phyloP scores from a whole-genome alignment of 108 stramenopile genomes.

The Skeletonema grethae region DNA sequence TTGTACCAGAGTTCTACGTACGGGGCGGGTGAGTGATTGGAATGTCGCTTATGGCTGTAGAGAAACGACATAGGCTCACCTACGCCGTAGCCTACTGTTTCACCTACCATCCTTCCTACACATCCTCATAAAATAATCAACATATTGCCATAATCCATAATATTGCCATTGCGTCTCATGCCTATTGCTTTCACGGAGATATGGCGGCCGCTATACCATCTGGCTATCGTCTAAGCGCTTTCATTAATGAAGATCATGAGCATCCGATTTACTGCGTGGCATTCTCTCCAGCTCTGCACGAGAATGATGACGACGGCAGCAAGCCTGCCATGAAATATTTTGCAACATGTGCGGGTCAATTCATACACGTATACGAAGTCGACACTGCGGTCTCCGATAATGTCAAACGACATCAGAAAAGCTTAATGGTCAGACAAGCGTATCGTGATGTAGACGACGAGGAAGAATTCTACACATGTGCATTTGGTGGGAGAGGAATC shows the following conservation, averaged over 20 bases:
- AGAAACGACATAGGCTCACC: too few relatives aligned
- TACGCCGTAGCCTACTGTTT: too few relatives aligned
- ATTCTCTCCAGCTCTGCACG: conserved; percentile 54
- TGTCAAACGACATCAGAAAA: neutral
- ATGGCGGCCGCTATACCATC: neutral
- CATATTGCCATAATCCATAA: too few relatives aligned
- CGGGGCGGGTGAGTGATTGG: too few relatives aligned
- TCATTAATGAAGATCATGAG: conserved; percentile 48
- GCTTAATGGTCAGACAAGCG: conserved; percentile 44
- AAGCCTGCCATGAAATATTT: conserved; percentile 26
- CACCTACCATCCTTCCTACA: too few relatives aligned
- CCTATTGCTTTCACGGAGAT: neutral
- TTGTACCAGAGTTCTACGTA: too few relatives aligned
- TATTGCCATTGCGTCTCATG: too few relatives aligned
- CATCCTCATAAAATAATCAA: too few relatives aligned
- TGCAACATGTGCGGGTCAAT: conserved; percentile 65
- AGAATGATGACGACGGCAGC: neutral
- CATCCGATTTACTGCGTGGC: conserved; percentile 63
- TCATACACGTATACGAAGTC: conserved; percentile 62
- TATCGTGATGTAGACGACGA: conserved; percentile 61
- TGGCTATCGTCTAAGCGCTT: conserved; percentile 21
- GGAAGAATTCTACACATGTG: conserved; percentile 70
- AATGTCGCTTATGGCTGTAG: too few relatives aligned
- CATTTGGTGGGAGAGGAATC: conserved; percentile 64
- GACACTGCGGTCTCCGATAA: neutral